Evolutionary conservation across 2,329 filamentous ascomycete genomes (phyloP).

Genomic region (Fusarium sp.): DNA sequence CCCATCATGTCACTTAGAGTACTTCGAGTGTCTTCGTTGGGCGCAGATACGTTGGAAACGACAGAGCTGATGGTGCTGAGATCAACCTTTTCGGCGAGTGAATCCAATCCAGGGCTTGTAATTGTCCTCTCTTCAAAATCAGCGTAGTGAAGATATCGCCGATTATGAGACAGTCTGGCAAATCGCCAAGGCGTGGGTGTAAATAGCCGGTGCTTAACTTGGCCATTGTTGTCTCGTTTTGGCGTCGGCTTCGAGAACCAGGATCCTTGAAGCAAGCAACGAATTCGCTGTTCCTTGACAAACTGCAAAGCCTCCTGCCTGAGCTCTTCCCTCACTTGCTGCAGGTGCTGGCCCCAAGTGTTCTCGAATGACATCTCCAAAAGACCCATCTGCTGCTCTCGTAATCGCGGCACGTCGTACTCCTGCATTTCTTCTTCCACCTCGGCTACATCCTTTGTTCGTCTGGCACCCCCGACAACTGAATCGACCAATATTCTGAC

Average conservation of each 20-base stretch:
- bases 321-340: slow-evolving; percentile 90
- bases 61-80: slow-evolving; percentile 90
- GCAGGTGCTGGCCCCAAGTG: slow-evolving; percentile 90
- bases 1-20: slow-evolving; percentile 56
- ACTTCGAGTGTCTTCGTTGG: slow-evolving; percentile 62
- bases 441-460: slow-evolving; percentile 85
- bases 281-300: slow-evolving; percentile 94
- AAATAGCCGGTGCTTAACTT: slow-evolving; percentile 54
- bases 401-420: slow-evolving; percentile 81
- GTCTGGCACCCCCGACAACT: slow-evolving; percentile 82
- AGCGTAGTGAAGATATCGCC: slow-evolving; percentile 88
- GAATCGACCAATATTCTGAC: slow-evolving; percentile 91
- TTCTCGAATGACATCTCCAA: slow-evolving; percentile 92
- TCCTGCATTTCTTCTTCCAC: slow-evolving; percentile 90
- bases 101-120: slow-evolving; percentile 76
- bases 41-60: slow-evolving; percentile 87
- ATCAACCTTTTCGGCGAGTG: slow-evolving; percentile 84
- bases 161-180: slow-evolving; percentile 89
- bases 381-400: slow-evolving; percentile 92
- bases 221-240: slow-evolving; percentile 52
- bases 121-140: slow-evolving; percentile 77
- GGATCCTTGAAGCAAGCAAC: slow-evolving; percentile 86
- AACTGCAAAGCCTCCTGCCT: slow-evolving; percentile 93
- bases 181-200: slow-evolving; percentile 78
- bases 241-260: slow-evolving; percentile 77